These are phyloP conservation scores for Fomitiporia mediterranea DNA, from an alignment of 1,284 basidiomycete species.

Conservation along the genomic window DNA sequence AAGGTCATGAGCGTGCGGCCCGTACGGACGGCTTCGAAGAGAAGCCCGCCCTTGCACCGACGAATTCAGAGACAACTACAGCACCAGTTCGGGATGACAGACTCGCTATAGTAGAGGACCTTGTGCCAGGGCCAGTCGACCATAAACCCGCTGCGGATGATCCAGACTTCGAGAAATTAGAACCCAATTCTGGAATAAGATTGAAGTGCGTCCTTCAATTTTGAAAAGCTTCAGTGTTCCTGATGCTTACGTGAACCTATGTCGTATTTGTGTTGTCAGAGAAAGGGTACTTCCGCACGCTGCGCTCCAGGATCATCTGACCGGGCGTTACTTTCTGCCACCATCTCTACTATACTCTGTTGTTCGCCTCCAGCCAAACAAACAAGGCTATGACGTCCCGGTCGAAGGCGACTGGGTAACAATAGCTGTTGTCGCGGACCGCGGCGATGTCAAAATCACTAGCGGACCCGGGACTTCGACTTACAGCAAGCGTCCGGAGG, in stretches of 20 bases:
- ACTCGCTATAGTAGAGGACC: slow-evolving; percentile 68
- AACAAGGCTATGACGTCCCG: slow-evolving; percentile 85
- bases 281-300: slow-evolving; percentile 72
- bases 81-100: slow-evolving; percentile 52
- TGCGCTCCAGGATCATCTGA: slow-evolving; percentile 78
- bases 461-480: slow-evolving; percentile 49
- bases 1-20: slow-evolving; percentile 11
- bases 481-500: slow-evolving; percentile 41
- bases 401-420: slow-evolving; percentile 90
- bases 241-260: slow-evolving; percentile 8
- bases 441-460: slow-evolving; percentile 66
- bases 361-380: slow-evolving; percentile 70
- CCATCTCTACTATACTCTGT: slow-evolving; percentile 87
- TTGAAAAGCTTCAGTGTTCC: background rate
- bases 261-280: slow-evolving; percentile 36
- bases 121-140: slow-evolving; percentile 71
- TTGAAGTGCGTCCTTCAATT: slow-evolving; percentile 58
- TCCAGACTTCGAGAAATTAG: slow-evolving; percentile 67
- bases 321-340: slow-evolving; percentile 81
- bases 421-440: slow-evolving; percentile 85
- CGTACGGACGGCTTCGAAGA: slow-evolving; percentile 23
- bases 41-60: slow-evolving; percentile 21
- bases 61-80: background rate
- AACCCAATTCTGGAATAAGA: slow-evolving; percentile 86
- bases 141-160: slow-evolving; percentile 63